Conservation (phyloP, 2,329 filamentous ascomycete genomes). For the Cucurbitaria berberidis region DNA sequence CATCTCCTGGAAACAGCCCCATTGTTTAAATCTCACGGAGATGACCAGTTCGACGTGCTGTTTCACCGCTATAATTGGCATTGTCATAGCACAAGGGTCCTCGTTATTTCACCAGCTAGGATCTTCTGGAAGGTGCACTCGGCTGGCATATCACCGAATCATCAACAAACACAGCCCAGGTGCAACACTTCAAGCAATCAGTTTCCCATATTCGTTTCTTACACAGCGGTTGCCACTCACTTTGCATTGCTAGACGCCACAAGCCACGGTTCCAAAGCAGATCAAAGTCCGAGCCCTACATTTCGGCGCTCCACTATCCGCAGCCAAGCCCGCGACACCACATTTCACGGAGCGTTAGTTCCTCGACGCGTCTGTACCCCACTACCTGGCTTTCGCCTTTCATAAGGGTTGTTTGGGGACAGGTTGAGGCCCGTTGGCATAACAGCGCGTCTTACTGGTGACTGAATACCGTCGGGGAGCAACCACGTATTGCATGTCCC, state of each 20-base stretch:
- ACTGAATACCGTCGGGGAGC: slow-evolving; percentile 7
- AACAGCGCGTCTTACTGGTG: not conserved
- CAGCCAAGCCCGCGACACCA: slow-evolving; percentile 28
- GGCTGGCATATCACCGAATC: slow-evolving; percentile 1
- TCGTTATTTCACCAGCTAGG: slow-evolving; percentile 3
- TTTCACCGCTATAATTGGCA: not conserved
- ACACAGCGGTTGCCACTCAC: slow-evolving; percentile 5
- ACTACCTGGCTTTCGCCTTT: slow-evolving; percentile 7
- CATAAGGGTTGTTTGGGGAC: not conserved
- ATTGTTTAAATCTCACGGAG: not conserved
- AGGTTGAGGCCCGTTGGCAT: not conserved
- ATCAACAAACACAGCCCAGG: slow-evolving; percentile 18
- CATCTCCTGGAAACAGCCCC: not conserved
- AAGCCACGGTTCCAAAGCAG: slow-evolving; percentile 4
- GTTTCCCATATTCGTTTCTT: slow-evolving; percentile 1
- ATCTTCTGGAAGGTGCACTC: slow-evolving; percentile 3
- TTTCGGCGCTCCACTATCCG: slow-evolving; percentile 16
- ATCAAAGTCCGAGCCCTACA: slow-evolving; percentile 14
- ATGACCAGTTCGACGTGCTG: not conserved
- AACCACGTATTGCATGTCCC: slow-evolving; percentile 15
- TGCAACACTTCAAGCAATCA: not conserved
- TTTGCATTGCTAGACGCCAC: slow-evolving; percentile 19
- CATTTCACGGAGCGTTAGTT: slow-evolving; percentile 13
- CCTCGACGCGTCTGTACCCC: slow-evolving; percentile 21
- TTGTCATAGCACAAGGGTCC: slow-evolving; percentile 8